Evolutionary conservation across 2,329 filamentous ascomycete species (phyloP).

Genomic region (Colletotrichum lindemuthianum): DNA sequence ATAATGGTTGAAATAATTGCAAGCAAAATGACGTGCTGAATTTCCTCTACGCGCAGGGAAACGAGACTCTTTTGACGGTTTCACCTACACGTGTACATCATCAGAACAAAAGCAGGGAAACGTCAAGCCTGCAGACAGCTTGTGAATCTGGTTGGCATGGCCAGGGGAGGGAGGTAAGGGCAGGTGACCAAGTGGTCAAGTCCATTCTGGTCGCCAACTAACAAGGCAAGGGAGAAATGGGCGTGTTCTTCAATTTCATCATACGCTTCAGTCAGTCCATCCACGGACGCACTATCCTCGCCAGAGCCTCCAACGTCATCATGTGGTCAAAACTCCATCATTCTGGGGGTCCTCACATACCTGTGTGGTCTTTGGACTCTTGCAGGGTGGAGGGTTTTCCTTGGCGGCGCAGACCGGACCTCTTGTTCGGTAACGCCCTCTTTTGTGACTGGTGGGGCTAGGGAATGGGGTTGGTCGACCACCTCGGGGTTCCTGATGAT

Average conservation of each 20-base stretch:
- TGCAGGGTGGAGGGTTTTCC: no score
- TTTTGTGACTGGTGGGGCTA: no score
- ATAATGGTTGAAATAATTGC: no score
- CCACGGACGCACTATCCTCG: background rate
- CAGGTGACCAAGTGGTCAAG: background rate
- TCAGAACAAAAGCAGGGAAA: no score
- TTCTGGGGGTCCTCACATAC: slow-evolving; percentile 7
- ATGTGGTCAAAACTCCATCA: slow-evolving; percentile 12
- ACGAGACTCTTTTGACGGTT: no score
- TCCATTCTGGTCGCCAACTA: background rate
- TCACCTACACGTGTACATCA: no score
- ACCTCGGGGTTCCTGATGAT: no score
- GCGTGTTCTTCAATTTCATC: background rate
- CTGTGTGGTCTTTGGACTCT: background rate
- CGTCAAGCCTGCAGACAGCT: background rate
- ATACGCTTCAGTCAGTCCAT: slow-evolving; percentile 1
- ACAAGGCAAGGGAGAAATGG: background rate
- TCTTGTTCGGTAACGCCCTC: no score
- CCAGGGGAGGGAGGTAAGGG: background rate
- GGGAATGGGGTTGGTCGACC: no score
- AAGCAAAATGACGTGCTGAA: no score
- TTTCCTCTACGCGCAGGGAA: no score
- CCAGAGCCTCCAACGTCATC: slow-evolving; percentile 31
- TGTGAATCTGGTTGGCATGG: background rate
- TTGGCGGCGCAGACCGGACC: background rate